These are phyloP conservation scores for Entomortierella beljakovae DNA, from an alignment of 192 early-diverging fungal genomes.

Conservation along the genomic window DNA sequence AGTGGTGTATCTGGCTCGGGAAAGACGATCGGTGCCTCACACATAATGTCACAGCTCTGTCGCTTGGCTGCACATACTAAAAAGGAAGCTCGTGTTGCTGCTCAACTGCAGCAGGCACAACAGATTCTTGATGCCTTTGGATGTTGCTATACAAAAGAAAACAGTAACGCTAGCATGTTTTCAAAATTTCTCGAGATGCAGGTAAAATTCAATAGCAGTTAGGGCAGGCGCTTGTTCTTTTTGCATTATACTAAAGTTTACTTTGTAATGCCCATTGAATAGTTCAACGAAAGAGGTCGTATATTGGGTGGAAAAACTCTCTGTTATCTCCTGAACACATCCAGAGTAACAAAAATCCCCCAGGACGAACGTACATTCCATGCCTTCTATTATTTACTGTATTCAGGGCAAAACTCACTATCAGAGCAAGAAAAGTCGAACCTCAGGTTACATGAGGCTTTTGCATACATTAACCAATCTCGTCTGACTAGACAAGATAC, in stretches of 20 bases:
- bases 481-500: conserved; percentile 49
- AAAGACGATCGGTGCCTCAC: conserved; percentile 81
- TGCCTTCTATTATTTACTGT: conserved; percentile 87
- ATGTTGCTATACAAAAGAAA: conserved; percentile 70
- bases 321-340: conserved; percentile 74
- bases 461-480: conserved; percentile 61
- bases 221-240: too few relatives aligned
- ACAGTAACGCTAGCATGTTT: conserved; percentile 77
- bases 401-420: conserved; percentile 62
- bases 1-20: conserved; percentile 91
- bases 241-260: too few relatives aligned
- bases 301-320: conserved; percentile 85
- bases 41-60: conserved; percentile 79
- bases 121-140: conserved; percentile 86
- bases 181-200: conserved; percentile 91
- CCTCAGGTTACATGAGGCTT: conserved; percentile 71
- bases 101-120: conserved; percentile 75
- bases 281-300: conserved; percentile 84
- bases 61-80: conserved; percentile 79
- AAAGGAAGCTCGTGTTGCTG: conserved; percentile 79
- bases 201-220: too few relatives aligned
- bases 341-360: conserved; percentile 68
- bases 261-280: too few relatives aligned
- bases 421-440: conserved; percentile 73
- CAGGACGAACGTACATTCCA: conserved; percentile 73